phyloP scores from a whole-genome alignment of 176 grass and related monocot species.

The Rhynchospora breviuscula region DNA sequence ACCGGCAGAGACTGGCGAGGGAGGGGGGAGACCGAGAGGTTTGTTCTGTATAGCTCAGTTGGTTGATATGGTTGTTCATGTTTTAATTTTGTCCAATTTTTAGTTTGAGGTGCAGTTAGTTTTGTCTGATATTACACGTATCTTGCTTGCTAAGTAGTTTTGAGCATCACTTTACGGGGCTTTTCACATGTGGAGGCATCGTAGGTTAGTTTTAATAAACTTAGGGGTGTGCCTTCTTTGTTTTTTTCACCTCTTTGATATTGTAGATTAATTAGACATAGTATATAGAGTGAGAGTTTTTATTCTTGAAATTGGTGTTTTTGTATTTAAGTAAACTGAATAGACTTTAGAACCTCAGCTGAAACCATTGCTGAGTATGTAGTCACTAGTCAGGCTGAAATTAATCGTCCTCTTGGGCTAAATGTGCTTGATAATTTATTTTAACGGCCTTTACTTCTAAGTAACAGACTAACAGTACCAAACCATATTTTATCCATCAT shows the following conservation, averaged over 20 bases:
- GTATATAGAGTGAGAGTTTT: neutral
- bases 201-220: neutral
- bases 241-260: neutral
- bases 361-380: no score
- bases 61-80: neutral
- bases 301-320: neutral
- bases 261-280: slow-evolving; percentile 1
- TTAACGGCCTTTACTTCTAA: neutral
- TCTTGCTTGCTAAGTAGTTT: slow-evolving; percentile 13
- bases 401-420: neutral
- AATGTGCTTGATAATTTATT: neutral
- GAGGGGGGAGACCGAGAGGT: neutral
- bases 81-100: slow-evolving; percentile 19
- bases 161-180: neutral
- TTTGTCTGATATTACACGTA: slow-evolving; percentile 11
- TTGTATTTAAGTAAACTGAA: neutral
- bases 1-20: neutral
- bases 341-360: no score
- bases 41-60: slow-evolving; percentile 19
- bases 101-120: slow-evolving; percentile 25
- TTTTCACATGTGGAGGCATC: neutral
- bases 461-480: neutral
- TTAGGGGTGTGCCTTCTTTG: neutral
- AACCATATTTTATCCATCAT: neutral
- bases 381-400: neutral